phyloP scores from a whole-genome alignment of 495 filamentous ascomycete genomes.

The Penicillium cataractarum region DNA sequence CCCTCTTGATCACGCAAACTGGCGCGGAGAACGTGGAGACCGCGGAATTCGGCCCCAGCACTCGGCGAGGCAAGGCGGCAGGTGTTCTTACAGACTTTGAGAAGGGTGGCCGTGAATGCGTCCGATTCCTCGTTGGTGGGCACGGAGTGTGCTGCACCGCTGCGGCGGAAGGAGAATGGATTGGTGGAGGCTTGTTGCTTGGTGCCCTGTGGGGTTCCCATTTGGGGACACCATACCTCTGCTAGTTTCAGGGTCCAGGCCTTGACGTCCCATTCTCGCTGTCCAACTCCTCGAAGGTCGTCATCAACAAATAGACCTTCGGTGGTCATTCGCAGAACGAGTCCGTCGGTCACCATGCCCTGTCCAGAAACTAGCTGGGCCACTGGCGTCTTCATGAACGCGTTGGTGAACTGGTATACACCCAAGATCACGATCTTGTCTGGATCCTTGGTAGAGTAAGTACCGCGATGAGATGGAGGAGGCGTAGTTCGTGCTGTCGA shows the following conservation, averaged over 20 bases:
- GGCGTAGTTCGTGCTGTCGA: constrained; percentile 86
- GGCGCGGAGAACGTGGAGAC: constrained; percentile 79
- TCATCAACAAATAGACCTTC: constrained; percentile 97
- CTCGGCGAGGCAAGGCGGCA: constrained; percentile 54
- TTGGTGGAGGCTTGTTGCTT: constrained; percentile 33
- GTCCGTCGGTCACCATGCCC: constrained; percentile 78
- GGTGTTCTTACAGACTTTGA: constrained; percentile 63
- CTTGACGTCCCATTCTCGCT: constrained; percentile 97
- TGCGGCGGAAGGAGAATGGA: constrained; percentile 39
- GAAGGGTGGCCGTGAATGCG: constrained; percentile 58
- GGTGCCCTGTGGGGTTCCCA: constrained; percentile 27
- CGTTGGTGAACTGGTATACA: constrained; percentile 87
- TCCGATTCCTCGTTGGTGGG: constrained; percentile 66
- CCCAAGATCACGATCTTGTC: constrained; percentile 93
- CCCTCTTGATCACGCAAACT: constrained; percentile 82
- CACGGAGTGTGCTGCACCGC: constrained; percentile 43
- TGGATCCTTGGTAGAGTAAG: constrained; percentile 85
- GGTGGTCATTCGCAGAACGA: constrained; percentile 81
- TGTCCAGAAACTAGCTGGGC: constrained; percentile 78
- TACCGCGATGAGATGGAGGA: constrained; percentile 72
- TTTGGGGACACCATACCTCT: constrained; percentile 82
- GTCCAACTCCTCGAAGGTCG: constrained; percentile 80
- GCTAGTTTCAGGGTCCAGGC: constrained; percentile 93
- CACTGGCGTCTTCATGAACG: constrained; percentile 76
- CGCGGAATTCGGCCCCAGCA: constrained; percentile 54